phyloP scores from a whole-genome alignment of 768 basidiomycete species.

The Fistulinella prunicolor region DNA sequence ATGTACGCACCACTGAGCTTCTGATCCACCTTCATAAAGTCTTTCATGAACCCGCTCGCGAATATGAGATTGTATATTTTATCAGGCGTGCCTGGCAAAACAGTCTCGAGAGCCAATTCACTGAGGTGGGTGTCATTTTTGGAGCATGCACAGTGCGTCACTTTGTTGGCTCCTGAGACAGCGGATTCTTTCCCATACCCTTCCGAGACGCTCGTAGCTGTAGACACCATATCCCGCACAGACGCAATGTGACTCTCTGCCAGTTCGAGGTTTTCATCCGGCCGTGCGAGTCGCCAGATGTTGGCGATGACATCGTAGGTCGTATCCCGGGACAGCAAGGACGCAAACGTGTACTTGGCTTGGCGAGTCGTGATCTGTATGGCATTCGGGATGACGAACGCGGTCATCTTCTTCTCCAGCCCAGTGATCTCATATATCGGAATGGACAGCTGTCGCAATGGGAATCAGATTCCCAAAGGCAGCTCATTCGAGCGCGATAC shows the following conservation, averaged over 20 bases:
- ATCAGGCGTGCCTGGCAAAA: constrained; percentile 89
- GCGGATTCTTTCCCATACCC: constrained; percentile 3
- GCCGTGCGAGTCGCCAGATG: constrained; percentile 90
- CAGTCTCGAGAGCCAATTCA: constrained; percentile 72
- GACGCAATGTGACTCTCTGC: constrained; percentile 16
- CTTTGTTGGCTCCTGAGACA: constrained; percentile 39
- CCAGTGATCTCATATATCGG: constrained; percentile 83
- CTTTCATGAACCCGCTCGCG: constrained; percentile 92
- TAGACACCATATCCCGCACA: constrained; percentile 17
- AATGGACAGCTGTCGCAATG: constrained; percentile 62
- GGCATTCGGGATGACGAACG: constrained; percentile 95
- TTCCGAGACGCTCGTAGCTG: constrained; percentile 18
- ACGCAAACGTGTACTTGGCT: constrained; percentile 90
- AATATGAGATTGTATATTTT: constrained; percentile 96
- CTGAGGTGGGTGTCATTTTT: constrained; percentile 64
- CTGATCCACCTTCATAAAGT: constrained; percentile 88
- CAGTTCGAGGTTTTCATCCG: constrained; percentile 45
- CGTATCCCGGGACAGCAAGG: constrained; percentile 93
- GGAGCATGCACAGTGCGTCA: constrained; percentile 73
- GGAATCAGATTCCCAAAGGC: constrained; percentile 7
- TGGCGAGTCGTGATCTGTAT: constrained; percentile 84
- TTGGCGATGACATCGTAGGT: constrained; percentile 95
- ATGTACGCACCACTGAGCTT: constrained; percentile 71
- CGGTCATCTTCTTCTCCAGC: constrained; percentile 97
- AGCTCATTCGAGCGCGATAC: constrained; percentile 29